phyloP scores from a whole-genome alignment of 1,139 yeast genomes.

The Nadsonia starkeyi-henricii region DNA sequence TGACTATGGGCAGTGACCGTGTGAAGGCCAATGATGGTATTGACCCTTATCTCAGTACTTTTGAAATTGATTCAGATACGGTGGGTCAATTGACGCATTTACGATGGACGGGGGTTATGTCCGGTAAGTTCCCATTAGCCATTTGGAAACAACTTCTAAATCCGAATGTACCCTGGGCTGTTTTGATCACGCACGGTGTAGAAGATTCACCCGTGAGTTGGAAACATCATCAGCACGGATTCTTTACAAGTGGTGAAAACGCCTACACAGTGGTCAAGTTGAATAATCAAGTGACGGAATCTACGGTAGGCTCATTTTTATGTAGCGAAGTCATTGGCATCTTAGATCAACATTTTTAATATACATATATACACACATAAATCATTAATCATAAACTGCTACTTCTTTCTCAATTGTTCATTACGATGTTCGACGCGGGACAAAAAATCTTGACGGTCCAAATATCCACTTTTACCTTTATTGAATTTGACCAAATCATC shows the following conservation, averaged over 20 bases:
- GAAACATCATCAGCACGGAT: constrained; percentile 16
- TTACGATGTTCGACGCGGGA: constrained; percentile 45
- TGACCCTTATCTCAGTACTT: constrained; percentile 17
- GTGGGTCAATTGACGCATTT: not conserved
- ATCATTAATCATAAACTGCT: constrained; percentile 20
- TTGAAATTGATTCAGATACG: constrained; percentile 12
- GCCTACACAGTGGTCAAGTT: constrained; percentile 14
- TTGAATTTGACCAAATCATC: constrained; percentile 73
- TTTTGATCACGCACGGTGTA: constrained; percentile 18
- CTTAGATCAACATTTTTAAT: constrained; percentile 4
- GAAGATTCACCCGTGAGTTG: constrained; percentile 20
- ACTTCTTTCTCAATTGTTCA: constrained; percentile 36
- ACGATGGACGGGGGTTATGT: constrained; percentile 5
- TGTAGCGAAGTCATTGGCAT: constrained; percentile 3
- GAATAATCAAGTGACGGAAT: not conserved
- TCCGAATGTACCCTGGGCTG: constrained; percentile 11
- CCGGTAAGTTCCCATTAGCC: constrained; percentile 2
- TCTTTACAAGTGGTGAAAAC: constrained; percentile 15
- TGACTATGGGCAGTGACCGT: constrained; percentile 13
- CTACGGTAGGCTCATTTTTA: constrained; percentile 7
- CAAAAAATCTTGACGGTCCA: constrained; percentile 85
- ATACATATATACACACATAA: not conserved
- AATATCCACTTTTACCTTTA: constrained; percentile 57
- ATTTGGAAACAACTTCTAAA: not conserved
- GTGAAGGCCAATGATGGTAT: constrained; percentile 9